Evolutionary conservation across 2,329 filamentous ascomycete genomes (phyloP), one percentile per base, ranked within the genome.

Genomic region (Arthrobotrys musiformis): DNA sequence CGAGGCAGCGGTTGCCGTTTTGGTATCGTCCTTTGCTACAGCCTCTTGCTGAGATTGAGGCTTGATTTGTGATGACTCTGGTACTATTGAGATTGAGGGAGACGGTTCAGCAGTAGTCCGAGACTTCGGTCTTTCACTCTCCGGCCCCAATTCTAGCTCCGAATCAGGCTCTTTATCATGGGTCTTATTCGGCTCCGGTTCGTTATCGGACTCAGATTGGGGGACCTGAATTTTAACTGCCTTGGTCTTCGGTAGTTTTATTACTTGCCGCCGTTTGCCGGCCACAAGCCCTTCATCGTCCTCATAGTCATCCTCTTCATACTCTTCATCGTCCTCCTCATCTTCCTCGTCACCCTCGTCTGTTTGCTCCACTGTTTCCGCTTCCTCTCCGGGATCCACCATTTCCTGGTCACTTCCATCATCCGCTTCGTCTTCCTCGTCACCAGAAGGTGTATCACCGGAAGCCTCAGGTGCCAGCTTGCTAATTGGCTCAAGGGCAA

Each of bases 31-130:
- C 17, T 75, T 56, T 48, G 42, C 46, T 22, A 26, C 28, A 8
- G 37, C 44, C 6, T 50, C 26, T 26, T 48, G 5, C 5, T 46
- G 9, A 15, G 19, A 0, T 24, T 63, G 61, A 22, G n/a, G 63
- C 4, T 37, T 58, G n/a, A 4, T 46, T n/a, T 58, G 9, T 9
- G 70, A 50, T 15, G 63, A 75, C 28, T 75, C 70, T n/a, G 70
- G 70, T 2, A 69, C 24, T 4, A 75, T 48, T 22, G 54, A 62
- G 11, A 63, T 62, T n/a, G 63, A 75, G 13, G 62, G 68, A 33
- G 54, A 13, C 9, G 50, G 19, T 58, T 58, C 54, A 15, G 26
- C 54, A 37, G 46, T 15, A 13, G 24, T n/a, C 15, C 8, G 40
- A 9, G 33, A 17, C 13, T 30, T 33, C 9, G 30, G 33, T 2